Base-by-base conservation (phyloP, 805 yeast genomes). In the Candida yuanshanica region DNA sequence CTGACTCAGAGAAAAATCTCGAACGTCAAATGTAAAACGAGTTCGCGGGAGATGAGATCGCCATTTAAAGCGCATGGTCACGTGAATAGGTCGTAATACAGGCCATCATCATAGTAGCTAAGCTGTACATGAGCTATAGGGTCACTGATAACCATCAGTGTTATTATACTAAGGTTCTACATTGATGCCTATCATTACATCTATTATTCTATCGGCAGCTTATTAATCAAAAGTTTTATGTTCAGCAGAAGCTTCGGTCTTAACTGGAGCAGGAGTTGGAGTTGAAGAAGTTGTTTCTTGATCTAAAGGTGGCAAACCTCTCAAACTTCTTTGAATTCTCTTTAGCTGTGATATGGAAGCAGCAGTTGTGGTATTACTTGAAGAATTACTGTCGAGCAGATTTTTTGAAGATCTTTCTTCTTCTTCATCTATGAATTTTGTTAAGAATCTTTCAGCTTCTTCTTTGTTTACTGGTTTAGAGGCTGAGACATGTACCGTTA, bases 241-340 rank as follows among this genome's bases (percentile, higher is more conserved):
- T 41, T 53, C 48, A 13, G 38, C 42, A 35, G 46, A 45, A 16
- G 37, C 18, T 22, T 38, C 44, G 9, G 36, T 23, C 12, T 4
- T 29, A 16, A 35, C 18, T 4, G 33, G 8, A n/a, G 44, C 36
- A 24, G 41, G 37, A 23, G 51, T 37, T 22, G 44, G 36, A 12
- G 43, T 41, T 4, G 50, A 20, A 7, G 48, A 18, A 5, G 47
- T 39, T 5, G 43, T 32, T 8, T 26, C 34, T 9, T 35, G 38
- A 2, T 59, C 62, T 44, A 58, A 42, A 29, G 95, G 95, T 9
- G 95, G 91, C 43, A 86, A 70, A 1, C 95, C 95, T 50, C 88
- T 69, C 49, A 85, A 74, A 48, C 83, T 87, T 63, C 95, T 74
- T 56, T 82, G 91, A 32, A 84, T 67, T 58, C 95, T 72, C 52